Evolutionary conservation across 768 basidiomycete genomes (phyloP).

Genomic region (Pleurotus giganteus): DNA sequence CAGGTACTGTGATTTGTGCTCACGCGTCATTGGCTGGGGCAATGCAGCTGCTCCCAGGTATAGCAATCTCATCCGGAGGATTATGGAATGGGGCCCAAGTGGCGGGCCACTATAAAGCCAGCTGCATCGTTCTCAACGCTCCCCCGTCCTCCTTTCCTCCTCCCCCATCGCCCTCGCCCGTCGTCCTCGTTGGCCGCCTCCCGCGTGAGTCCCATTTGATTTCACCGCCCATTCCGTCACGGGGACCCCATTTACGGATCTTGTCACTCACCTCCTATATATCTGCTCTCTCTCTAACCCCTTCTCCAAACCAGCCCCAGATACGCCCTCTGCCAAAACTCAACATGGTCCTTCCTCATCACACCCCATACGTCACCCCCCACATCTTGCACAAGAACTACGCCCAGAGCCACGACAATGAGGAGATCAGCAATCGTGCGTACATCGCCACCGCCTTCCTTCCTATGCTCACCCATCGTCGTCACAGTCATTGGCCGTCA

Average conservation of each 20-base stretch:
- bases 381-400: conserved; percentile 88
- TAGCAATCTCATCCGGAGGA: conserved; percentile 29
- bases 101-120: conserved; percentile 30
- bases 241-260: not conserved
- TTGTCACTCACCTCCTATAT: not conserved
- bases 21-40: conserved; percentile 10
- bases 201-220: conserved; percentile 1
- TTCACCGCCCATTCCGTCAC: not conserved
- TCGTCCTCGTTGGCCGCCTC: conserved; percentile 16
- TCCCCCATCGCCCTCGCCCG: conserved; percentile 15
- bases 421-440: conserved; percentile 58
- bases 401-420: conserved; percentile 70
- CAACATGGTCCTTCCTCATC: conserved; percentile 67
- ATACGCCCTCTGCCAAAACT: conserved; percentile 13
- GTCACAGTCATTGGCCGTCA: conserved; percentile 83
- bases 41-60: conserved; percentile 16
- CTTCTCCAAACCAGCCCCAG: conserved; percentile 10
- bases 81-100: conserved; percentile 32
- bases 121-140: conserved; percentile 14
- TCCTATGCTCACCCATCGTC: conserved; percentile 3
- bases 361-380: conserved; percentile 84
- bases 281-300: conserved; percentile 18
- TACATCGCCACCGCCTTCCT: conserved; percentile 11
- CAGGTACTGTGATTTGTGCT: conserved; percentile 13
- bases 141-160: conserved; percentile 3